Conservation (phyloP, 2,329 filamentous ascomycete species). For the Colletotrichum viniferum region DNA sequence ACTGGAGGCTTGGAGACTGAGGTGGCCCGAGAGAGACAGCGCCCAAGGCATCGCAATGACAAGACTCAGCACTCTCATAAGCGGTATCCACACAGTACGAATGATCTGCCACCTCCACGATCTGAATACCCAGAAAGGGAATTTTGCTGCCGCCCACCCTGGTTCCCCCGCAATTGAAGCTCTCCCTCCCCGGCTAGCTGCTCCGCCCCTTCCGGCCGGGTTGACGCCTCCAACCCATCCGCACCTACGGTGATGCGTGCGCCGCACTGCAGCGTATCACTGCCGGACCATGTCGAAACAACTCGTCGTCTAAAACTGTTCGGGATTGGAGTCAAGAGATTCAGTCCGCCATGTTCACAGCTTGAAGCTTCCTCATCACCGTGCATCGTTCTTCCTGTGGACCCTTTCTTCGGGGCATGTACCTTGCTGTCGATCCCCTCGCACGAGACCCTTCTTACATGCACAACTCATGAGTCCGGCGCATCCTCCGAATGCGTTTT, state of each 20-base stretch:
- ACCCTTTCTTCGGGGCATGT: background rate
- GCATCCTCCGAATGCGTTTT: background rate
- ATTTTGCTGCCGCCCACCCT: constrained; percentile 1
- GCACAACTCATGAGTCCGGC: background rate
- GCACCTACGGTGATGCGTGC: background rate
- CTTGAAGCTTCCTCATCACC: background rate
- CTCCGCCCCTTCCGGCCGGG: background rate
- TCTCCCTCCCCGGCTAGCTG: background rate
- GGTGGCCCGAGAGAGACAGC: background rate
- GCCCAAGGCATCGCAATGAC: background rate
- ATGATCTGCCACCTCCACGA: background rate
- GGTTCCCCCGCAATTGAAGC: constrained; percentile 9
- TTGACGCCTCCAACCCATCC: background rate
- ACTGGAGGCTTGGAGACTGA: background rate
- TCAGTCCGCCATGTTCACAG: background rate
- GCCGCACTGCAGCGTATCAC: background rate
- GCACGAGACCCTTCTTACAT: background rate
- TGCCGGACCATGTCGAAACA: background rate
- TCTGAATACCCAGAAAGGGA: constrained; percentile 24
- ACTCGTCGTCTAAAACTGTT: background rate
- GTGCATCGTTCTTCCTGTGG: background rate
- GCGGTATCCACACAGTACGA: background rate
- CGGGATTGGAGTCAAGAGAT: background rate
- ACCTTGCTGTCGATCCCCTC: background rate
- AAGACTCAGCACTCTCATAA: background rate